These are phyloP conservation scores for Trametes coccinea DNA, from an alignment of 768 basidiomycete genomes.

Conservation along the genomic window DNA sequence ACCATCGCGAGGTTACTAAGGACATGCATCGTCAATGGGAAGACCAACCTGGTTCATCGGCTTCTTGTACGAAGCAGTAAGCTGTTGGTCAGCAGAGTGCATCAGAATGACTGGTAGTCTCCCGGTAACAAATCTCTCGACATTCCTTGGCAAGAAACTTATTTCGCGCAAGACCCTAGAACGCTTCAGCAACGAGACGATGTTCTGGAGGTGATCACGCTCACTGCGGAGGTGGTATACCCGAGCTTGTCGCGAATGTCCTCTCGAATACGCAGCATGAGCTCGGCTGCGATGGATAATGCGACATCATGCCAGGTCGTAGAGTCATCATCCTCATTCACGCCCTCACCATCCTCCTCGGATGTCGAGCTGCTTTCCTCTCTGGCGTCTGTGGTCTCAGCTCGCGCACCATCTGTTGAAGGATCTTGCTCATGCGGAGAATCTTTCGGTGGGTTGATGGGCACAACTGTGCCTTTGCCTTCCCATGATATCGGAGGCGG, in stretches of 20 bases:
- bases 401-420: constrained; percentile 1
- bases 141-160: constrained; percentile 92
- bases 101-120: constrained; percentile 36
- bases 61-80: constrained; percentile 91
- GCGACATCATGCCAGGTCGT: constrained; percentile 92
- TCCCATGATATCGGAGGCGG: constrained; percentile 69
- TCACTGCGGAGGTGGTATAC: constrained; percentile 92
- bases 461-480: constrained; percentile 60
- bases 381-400: neutral
- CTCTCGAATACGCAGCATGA: constrained; percentile 74
- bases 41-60: constrained; percentile 73
- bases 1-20: neutral
- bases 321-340: constrained; percentile 32
- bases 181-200: neutral
- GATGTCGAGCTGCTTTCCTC: neutral
- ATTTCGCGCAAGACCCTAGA: constrained; percentile 85
- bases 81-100: constrained; percentile 40
- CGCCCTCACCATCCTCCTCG: neutral
- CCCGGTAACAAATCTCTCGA: constrained; percentile 71
- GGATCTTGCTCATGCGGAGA: constrained; percentile 20
- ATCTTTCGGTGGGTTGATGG: constrained; percentile 41
- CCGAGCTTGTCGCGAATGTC: constrained; percentile 71
- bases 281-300: constrained; percentile 81
- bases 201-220: constrained; percentile 27
- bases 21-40: neutral